Evolutionary conservation across 805 yeast genomes (phyloP).

Genomic region (Yarrowia porcina): DNA sequence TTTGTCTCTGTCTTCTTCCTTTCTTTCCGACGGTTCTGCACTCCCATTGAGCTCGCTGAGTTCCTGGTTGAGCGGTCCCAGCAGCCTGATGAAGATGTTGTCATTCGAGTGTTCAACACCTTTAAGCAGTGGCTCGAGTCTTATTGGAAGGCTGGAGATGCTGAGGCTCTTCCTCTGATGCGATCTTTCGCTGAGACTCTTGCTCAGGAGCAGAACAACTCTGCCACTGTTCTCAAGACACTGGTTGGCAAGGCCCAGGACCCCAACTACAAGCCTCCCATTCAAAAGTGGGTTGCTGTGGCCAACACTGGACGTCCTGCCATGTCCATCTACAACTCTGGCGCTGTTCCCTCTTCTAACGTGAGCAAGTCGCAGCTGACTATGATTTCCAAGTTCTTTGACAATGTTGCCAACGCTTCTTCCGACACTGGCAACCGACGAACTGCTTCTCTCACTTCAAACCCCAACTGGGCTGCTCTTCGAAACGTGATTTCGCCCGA

Average conservation of each 20-base stretch:
- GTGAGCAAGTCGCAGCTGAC: constrained; percentile 35
- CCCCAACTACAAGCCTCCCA: constrained; percentile 11
- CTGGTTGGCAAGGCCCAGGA: constrained; percentile 15
- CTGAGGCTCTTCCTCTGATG: constrained; percentile 21
- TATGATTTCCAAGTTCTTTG: constrained; percentile 24
- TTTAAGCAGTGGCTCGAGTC: constrained; percentile 86
- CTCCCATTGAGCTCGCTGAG: constrained; percentile 63
- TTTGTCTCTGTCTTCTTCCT: constrained; percentile 72
- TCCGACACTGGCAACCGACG: constrained; percentile 6
- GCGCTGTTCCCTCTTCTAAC: constrained; percentile 28
- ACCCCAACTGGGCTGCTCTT: constrained; percentile 22
- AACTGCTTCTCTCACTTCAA: constrained; percentile 13
- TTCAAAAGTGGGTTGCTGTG: constrained; percentile 17
- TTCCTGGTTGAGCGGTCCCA: constrained; percentile 53
- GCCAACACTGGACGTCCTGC: constrained; percentile 22
- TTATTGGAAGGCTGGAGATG: constrained; percentile 59
- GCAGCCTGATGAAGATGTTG: constrained; percentile 39
- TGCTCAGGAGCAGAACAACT: constrained; percentile 9
- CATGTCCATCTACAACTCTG: constrained; percentile 24
- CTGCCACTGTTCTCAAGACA: constrained; percentile 10
- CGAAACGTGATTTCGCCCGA: constrained; percentile 20
- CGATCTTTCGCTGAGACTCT: constrained; percentile 27
- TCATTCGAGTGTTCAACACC: constrained; percentile 56
- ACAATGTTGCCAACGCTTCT: constrained; percentile 2
- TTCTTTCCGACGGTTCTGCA: constrained; percentile 69